These are phyloP conservation scores for Aspergillus ostianus DNA, from an alignment of 495 filamentous ascomycete genomes.

Conservation along the genomic window DNA sequence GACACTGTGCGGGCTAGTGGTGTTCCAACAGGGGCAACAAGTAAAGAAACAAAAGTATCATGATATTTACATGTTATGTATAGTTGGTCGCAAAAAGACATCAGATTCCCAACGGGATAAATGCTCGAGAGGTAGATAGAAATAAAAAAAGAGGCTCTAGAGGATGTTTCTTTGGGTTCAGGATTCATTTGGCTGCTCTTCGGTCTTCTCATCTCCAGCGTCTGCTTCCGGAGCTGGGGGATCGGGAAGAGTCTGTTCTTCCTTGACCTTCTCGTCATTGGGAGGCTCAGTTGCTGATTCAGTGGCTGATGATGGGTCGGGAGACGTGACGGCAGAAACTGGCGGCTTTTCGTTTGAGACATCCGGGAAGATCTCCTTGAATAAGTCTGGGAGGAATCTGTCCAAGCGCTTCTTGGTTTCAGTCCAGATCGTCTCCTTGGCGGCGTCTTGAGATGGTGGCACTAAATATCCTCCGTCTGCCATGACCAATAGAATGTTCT, in stretches of 20 bases:
- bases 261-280: conserved; percentile 2
- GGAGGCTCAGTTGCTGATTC: conserved; percentile 5
- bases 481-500: conserved; percentile 97
- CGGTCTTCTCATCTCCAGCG: neutral
- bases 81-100: neutral
- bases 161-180: neutral
- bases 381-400: conserved; percentile 80
- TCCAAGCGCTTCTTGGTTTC: conserved; percentile 86
- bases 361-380: conserved; percentile 50
- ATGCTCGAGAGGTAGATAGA: neutral
- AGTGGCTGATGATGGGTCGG: conserved; percentile 10
- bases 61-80: neutral
- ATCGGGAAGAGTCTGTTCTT: conserved; percentile 7
- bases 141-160: neutral
- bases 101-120: neutral
- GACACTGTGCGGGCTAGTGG: neutral
- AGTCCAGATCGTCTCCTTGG: conserved; percentile 52
- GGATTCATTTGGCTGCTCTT: conserved; percentile 1
- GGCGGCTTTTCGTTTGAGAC: conserved; percentile 26
- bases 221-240: conserved; percentile 3
- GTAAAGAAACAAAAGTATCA: conserved; percentile 5
- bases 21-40: neutral
- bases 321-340: conserved; percentile 22
- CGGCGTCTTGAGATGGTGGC: conserved; percentile 51
- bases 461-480: conserved; percentile 82